Evolutionary conservation across 257 asterid genomes (phyloP).

Genomic region (Solanum boliviense): DNA sequence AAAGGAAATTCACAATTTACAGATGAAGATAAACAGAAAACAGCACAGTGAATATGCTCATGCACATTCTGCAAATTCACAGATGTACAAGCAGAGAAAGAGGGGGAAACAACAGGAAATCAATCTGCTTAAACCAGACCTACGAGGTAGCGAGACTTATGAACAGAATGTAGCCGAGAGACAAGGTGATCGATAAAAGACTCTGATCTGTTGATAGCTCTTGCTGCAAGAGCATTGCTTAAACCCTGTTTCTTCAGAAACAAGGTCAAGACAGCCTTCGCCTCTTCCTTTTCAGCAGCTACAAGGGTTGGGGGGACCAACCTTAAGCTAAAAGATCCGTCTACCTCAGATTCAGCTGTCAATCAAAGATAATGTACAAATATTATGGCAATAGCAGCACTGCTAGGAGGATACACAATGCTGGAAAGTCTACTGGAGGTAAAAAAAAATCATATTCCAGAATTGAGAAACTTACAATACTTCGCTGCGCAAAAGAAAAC

Average conservation of each 20-base stretch:
- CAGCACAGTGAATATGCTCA: background rate
- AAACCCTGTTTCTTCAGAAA: conserved; percentile 82
- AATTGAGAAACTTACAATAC: conserved; percentile 35
- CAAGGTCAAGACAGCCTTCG: conserved; percentile 79
- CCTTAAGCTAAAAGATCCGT: conserved; percentile 59
- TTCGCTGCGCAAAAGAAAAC: conserved; percentile 43
- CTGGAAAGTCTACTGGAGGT: background rate
- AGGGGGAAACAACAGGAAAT: background rate
- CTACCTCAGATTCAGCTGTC: conserved; percentile 58
- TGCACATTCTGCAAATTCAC: background rate
- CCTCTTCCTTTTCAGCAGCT: conserved; percentile 93
- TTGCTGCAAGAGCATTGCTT: conserved; percentile 60
- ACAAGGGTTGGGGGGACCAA: conserved; percentile 60
- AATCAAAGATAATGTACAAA: conserved; percentile 13
- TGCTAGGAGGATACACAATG: background rate
- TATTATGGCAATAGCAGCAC: background rate
- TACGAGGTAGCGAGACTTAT: conserved; percentile 88
- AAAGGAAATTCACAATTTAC: background rate
- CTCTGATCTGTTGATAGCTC: conserved; percentile 75
- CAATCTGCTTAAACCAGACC: conserved; percentile 46
- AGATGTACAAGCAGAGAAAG: background rate
- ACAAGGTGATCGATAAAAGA: conserved; percentile 78
- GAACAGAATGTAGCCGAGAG: conserved; percentile 74
- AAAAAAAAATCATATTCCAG: background rate
- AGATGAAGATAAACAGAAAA: background rate